phyloP scores from a whole-genome alignment of 2,329 filamentous ascomycete species.

The Cercospora citrullina region DNA sequence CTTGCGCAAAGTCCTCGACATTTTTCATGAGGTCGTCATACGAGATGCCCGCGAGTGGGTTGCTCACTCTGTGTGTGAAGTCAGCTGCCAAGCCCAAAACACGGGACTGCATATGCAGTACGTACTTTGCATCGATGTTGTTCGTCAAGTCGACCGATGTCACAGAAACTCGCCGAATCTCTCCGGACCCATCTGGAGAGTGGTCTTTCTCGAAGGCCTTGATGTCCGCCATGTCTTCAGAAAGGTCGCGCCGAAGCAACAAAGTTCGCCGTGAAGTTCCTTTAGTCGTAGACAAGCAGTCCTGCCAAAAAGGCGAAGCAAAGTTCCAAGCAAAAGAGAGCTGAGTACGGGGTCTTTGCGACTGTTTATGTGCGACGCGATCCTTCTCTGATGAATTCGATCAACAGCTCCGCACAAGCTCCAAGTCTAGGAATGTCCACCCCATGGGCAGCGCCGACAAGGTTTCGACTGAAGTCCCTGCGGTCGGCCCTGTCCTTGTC shows the following conservation, averaged over 20 bases:
- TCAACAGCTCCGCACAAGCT: neutral
- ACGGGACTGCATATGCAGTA: no score
- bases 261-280: neutral
- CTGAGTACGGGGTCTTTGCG: neutral
- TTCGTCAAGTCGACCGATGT: conserved; percentile 27
- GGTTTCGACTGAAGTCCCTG: neutral
- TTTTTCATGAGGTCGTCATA: conserved; percentile 54
- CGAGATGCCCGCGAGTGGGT: conserved; percentile 57
- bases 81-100: neutral
- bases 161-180: conserved; percentile 5
- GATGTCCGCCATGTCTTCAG: conserved; percentile 9
- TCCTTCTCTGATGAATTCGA: neutral
- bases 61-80: conserved; percentile 43
- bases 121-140: conserved; percentile 31
- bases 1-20: conserved; percentile 57
- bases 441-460: neutral
- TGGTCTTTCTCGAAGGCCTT: conserved; percentile 6
- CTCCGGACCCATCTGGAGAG: conserved; percentile 8
- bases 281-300: conserved; percentile 6
- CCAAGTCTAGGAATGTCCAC: neutral
- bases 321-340: conserved; percentile 7
- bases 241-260: neutral
- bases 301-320: neutral
- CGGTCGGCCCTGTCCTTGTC: conserved; percentile 2
- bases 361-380: neutral